Conservation (phyloP, 805 yeast species). For the Saturnispora galanensis region DNA sequence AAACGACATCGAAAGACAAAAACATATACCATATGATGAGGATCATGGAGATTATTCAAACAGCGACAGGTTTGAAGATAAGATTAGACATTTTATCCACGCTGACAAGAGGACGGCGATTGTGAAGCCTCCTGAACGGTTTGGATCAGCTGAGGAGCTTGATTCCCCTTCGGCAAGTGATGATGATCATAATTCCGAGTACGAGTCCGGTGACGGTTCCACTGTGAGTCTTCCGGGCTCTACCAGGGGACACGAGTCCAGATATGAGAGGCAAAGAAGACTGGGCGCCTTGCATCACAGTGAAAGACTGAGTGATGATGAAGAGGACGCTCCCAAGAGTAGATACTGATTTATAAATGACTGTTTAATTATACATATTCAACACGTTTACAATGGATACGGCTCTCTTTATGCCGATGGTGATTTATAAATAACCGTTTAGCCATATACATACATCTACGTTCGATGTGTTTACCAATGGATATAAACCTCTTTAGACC, state of each 20-base stretch:
- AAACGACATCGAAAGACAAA: constrained; percentile 6
- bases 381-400: no score
- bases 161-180: constrained; percentile 6
- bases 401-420: no score
- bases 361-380: no score
- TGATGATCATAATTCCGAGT: constrained; percentile 19
- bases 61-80: constrained; percentile 19
- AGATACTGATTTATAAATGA: not conserved
- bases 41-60: constrained; percentile 1
- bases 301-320: constrained; percentile 28
- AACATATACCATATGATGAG: not conserved
- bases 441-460: no score
- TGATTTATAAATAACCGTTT: no score
- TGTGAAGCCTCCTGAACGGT: constrained; percentile 11
- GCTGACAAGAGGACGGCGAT: constrained; percentile 18
- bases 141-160: constrained; percentile 3
- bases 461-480: no score
- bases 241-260: constrained; percentile 14
- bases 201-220: constrained; percentile 17
- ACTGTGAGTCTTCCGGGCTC: not conserved
- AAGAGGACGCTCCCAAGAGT: constrained; percentile 24
- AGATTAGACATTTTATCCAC: constrained; percentile 18
- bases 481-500: no score
- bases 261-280: constrained; percentile 23
- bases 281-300: constrained; percentile 22